These are phyloP conservation scores for Mycena rebaudengoi DNA, from an alignment of 768 basidiomycete species.

Conservation along the genomic window DNA sequence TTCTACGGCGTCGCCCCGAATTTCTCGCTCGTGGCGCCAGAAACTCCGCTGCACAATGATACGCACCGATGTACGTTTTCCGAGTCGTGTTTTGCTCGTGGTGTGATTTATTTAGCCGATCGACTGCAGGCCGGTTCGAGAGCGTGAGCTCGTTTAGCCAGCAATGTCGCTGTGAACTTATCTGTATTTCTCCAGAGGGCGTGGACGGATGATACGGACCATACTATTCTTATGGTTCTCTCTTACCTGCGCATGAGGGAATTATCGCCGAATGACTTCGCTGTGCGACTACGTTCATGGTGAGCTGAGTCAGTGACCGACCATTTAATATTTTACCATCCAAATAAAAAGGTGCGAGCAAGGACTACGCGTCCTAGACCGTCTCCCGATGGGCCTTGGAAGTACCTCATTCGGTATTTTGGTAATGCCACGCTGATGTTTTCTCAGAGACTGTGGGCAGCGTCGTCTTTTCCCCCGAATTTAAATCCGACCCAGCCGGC, in stretches of 20 bases:
- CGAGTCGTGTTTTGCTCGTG: no score
- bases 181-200: slow-evolving; percentile 25
- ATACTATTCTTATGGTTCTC: slow-evolving; percentile 27
- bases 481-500: slow-evolving; percentile 9
- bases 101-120: neutral
- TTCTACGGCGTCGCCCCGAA: slow-evolving; percentile 17
- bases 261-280: slow-evolving; percentile 26
- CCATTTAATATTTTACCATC: neutral
- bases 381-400: slow-evolving; percentile 32
- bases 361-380: slow-evolving; percentile 29
- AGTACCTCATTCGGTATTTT: no score
- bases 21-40: slow-evolving; percentile 23
- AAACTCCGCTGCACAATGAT: slow-evolving; percentile 25
- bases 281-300: slow-evolving; percentile 27
- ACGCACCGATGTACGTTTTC: slow-evolving; percentile 32
- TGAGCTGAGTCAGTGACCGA: neutral
- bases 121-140: slow-evolving; percentile 32
- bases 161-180: neutral
- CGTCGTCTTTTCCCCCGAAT: slow-evolving; percentile 26
- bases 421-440: neutral
- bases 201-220: slow-evolving; percentile 36
- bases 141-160: slow-evolving; percentile 23
- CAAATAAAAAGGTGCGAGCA: slow-evolving; percentile 24
- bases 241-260: slow-evolving; percentile 27
- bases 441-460: slow-evolving; percentile 27